Evolutionary conservation across 2,329 filamentous ascomycete species (phyloP), one percentile per base, ranked within the genome.

Genomic region (Fusarium burgessii): DNA sequence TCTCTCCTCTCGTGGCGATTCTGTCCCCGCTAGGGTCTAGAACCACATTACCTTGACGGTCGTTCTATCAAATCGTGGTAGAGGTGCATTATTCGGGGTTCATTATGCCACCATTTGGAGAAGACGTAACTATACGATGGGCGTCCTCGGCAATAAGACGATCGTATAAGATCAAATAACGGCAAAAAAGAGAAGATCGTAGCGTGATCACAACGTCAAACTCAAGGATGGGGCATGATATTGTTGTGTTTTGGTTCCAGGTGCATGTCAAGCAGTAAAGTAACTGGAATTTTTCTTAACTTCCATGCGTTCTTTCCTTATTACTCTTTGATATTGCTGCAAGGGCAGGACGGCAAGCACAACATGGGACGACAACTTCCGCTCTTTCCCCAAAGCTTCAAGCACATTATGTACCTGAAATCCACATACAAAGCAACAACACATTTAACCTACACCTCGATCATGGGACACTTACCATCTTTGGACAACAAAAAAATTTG

Each of bases 331-430:
- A 54, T 60, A 51, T 36, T 60, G 60, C 45, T 47, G 59, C 54
- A 36, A 56, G 62, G 42, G 33, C 45, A 32, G 32, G 23, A 65
- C 40, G 33, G 49, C 47, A 67, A 42, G 56, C 38, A 36, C 27
- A 62, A 67, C 35, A 54, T 54, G 62, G 38, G 63, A 65, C 51
- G 63, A 67, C 32, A 62, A 62, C 18, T 67, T 62, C 36, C 27
- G 38, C 35, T 50, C 36, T 54, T 62, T 27, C 62, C 62, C 23
- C 42, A 67, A 52, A 41, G 38, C 23, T 18, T 45, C 18, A 35
- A 42, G 18, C 45, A 25, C n/a, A 56, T 47, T 15, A 51, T 36
- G 32, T 56, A 17, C 47, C 55, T 47, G 55, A 25, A 66, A 61
- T 43, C 32, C 47, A 66, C 36, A 49, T 36, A n/a, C 46, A 42